Percentiles rank a stretch among this genome's conserved stretches.
phyloP scores from a whole-genome alignment of 2,329 filamentous ascomycete species.

The Talaromyces sp. region DNA sequence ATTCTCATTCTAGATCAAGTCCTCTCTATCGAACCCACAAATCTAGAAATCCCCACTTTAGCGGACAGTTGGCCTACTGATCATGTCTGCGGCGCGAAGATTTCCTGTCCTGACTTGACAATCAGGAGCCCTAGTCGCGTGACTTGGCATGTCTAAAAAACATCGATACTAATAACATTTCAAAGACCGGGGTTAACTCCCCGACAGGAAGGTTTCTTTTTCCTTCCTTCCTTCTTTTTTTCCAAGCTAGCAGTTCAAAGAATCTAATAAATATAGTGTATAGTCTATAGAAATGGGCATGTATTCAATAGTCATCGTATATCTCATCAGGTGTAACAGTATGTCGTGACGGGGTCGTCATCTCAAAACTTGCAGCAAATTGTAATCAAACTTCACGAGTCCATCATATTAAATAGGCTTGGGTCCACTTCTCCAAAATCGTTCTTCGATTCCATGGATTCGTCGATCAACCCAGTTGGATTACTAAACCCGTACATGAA shows the following conservation, averaged over 20 bases:
- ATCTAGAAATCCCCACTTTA: too few species aligned
- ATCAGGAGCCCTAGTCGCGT: too few species aligned
- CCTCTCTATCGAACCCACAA: too few species aligned
- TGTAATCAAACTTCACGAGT: neutral
- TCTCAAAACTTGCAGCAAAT: neutral
- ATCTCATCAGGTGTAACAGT: neutral
- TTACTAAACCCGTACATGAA: neutral
- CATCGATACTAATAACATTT: too few species aligned
- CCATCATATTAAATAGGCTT: constrained; percentile 12
- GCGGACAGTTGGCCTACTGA: too few species aligned
- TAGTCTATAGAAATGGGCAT: neutral
- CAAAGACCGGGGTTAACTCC: too few species aligned
- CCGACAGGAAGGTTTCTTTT: too few species aligned
- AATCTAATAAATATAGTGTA: neutral
- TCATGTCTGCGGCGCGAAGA: too few species aligned
- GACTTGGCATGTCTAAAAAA: too few species aligned
- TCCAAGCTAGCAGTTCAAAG: neutral
- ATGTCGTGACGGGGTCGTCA: neutral
- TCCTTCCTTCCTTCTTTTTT: too few species aligned
- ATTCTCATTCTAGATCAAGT: too few species aligned
- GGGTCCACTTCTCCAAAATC: constrained; percentile 33
- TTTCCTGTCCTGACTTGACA: too few species aligned
- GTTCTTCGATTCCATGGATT: constrained; percentile 26
- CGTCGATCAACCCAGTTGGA: constrained; percentile 9
- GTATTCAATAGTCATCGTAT: neutral